Conservation (phyloP, 495 filamentous ascomycete species). For the Hypoxylon cercidicola region DNA sequence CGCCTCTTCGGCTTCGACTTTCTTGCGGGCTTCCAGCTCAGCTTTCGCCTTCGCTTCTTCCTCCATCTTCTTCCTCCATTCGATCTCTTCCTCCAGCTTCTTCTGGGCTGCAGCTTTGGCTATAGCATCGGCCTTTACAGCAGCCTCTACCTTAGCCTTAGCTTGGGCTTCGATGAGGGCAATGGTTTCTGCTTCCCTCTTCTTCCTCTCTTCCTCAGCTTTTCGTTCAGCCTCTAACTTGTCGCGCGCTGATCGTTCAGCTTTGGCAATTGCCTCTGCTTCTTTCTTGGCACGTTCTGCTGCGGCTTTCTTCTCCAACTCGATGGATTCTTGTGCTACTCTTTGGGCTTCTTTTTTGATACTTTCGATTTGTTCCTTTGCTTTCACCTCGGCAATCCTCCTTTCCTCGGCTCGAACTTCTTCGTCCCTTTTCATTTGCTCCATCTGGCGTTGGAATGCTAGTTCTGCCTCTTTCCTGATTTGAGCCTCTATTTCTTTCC, state of each 20-base stretch:
- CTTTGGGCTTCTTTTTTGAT: constrained; percentile 59
- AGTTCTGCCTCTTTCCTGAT: constrained; percentile 57
- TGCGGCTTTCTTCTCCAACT: constrained; percentile 51
- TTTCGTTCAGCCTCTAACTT: constrained; percentile 52
- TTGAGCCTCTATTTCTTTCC: constrained; percentile 56
- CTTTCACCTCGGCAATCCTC: constrained; percentile 48
- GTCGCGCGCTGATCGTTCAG: constrained; percentile 50
- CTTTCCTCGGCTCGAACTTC: constrained; percentile 45
- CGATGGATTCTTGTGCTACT: constrained; percentile 49
- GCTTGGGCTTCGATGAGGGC: constrained; percentile 56
- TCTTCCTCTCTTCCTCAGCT: constrained; percentile 63
- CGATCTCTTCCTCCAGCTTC: constrained; percentile 60
- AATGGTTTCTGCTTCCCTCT: constrained; percentile 60
- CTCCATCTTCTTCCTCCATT: constrained; percentile 54
- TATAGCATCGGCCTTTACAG: constrained; percentile 52
- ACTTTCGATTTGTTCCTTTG: constrained; percentile 49
- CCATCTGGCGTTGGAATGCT: constrained; percentile 50
- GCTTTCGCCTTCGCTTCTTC: constrained; percentile 47
- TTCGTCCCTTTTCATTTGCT: constrained; percentile 51
- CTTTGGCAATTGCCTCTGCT: constrained; percentile 44
- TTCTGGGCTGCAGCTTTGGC: constrained; percentile 53
- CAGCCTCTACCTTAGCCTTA: constrained; percentile 53
- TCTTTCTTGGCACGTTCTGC: constrained; percentile 42
- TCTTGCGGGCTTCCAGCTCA: constrained; percentile 47
- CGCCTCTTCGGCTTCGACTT: constrained; percentile 46